Conservation (phyloP, 495 filamentous ascomycete species). For the Tuber indicum region DNA sequence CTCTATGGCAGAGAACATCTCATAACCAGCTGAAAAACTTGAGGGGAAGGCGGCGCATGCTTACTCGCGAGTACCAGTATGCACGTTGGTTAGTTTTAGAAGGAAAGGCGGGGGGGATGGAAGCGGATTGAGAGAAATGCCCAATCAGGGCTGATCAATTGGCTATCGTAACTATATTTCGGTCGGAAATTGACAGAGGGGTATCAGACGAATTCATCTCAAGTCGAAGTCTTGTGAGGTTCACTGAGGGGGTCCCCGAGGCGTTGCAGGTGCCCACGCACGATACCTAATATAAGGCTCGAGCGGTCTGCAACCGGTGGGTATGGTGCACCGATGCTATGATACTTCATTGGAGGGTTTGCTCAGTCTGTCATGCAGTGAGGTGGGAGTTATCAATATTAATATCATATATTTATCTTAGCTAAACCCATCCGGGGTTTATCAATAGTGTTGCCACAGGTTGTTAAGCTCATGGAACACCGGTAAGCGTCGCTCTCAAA, state of each 20-base stretch:
- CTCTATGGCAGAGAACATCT: neutral
- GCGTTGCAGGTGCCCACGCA: too few relatives aligned
- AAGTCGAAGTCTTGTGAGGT: neutral
- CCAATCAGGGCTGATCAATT: neutral
- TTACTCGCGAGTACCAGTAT: neutral
- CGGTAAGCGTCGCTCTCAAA: too few relatives aligned
- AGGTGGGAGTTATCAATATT: too few relatives aligned
- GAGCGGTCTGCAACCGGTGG: neutral
- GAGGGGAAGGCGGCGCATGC: neutral
- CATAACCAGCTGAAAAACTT: neutral
- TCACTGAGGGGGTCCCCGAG: neutral
- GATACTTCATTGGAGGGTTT: neutral
- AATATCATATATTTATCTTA: too few relatives aligned
- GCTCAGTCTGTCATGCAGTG: too few relatives aligned
- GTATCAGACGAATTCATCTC: neutral
- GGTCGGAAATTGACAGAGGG: neutral
- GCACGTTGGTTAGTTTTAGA: neutral
- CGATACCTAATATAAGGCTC: neutral
- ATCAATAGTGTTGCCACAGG: too few relatives aligned
- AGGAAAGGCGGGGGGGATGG: neutral
- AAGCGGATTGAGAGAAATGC: neutral
- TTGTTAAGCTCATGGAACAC: too few relatives aligned
- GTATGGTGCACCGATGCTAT: neutral
- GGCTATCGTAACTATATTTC: neutral
- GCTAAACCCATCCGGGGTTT: too few relatives aligned